A percentile compares a stretch with the other conserved stretches of the same genome.
phyloP scores from a whole-genome alignment of 345 rosid genomes.

The Arabidopsis arenosa region DNA sequence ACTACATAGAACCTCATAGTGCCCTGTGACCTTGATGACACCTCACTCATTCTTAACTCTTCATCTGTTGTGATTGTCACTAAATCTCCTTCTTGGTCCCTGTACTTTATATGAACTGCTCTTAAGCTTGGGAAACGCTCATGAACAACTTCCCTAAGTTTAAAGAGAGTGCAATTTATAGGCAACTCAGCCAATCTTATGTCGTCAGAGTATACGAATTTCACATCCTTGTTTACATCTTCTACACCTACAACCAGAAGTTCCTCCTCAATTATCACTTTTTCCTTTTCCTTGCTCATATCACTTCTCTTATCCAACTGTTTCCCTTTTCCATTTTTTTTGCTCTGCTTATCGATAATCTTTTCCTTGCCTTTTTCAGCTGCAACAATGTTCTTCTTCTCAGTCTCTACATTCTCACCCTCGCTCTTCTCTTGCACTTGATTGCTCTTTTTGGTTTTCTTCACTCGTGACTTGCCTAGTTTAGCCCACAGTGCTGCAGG shows the following conservation, averaged over 20 bases:
- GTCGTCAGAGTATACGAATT: constrained; percentile 78
- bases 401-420: constrained; percentile 35
- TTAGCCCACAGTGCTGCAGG: constrained; percentile 43
- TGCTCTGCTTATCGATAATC: constrained; percentile 44
- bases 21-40: constrained; percentile 53
- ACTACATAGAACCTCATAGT: constrained; percentile 67
- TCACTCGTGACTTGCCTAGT: constrained; percentile 51
- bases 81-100: constrained; percentile 90
- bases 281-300: constrained; percentile 60
- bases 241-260: constrained; percentile 46
- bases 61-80: constrained; percentile 83
- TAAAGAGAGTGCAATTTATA: constrained; percentile 64
- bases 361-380: constrained; percentile 42
- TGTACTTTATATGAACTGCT: constrained; percentile 77
- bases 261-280: constrained; percentile 63
- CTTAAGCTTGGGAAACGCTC: constrained; percentile 73
- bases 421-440: constrained; percentile 45
- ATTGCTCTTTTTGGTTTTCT: constrained; percentile 51
- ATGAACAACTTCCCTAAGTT: constrained; percentile 68
- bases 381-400: constrained; percentile 27
- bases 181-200: constrained; percentile 82
- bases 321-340: constrained; percentile 47
- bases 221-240: constrained; percentile 61
- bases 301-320: constrained; percentile 43
- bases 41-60: constrained; percentile 80